A percentile compares a stretch with the other conserved stretches of the same genome.
Evolutionary conservation across 2,329 filamentous ascomycete species (phyloP).

Genomic region (Colletotrichum neosansevieriae): DNA sequence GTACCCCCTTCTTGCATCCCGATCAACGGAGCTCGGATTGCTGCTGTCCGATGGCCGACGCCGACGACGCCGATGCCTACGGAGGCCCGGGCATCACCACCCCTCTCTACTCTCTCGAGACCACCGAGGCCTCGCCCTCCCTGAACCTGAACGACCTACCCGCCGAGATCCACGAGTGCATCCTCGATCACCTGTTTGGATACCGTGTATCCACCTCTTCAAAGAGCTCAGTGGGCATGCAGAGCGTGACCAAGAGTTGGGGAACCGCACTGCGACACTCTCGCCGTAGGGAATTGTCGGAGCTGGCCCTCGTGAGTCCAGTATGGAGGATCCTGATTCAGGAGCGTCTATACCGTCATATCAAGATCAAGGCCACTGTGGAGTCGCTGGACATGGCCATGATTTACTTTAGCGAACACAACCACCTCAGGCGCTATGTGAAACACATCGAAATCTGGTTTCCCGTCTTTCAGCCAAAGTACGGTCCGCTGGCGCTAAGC

Average conservation of each 20-base stretch:
- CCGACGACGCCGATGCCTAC: conserved; percentile 45
- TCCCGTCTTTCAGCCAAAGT: conserved; percentile 75
- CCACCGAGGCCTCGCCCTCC: conserved; percentile 34
- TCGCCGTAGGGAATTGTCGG: conserved; percentile 74
- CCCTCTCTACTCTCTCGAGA: conserved; percentile 39
- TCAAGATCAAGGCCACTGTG: conserved; percentile 79
- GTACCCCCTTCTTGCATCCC: conserved; percentile 69
- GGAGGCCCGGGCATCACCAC: conserved; percentile 45
- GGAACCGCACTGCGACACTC: conserved; percentile 75
- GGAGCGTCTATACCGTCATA: conserved; percentile 78
- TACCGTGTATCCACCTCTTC: conserved; percentile 73
- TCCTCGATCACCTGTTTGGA: conserved; percentile 78
- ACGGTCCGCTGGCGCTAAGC: conserved; percentile 56
- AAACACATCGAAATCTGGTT: conserved; percentile 84
- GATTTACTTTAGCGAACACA: conserved; percentile 69
- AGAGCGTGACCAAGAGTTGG: conserved; percentile 69
- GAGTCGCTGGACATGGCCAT: conserved; percentile 71
- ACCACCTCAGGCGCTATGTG: conserved; percentile 72
- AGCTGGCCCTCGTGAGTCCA: conserved; percentile 71
- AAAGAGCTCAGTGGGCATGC: conserved; percentile 66
- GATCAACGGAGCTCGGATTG: conserved; percentile 61
- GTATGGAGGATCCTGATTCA: conserved; percentile 78
- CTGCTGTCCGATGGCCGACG: conserved; percentile 47
- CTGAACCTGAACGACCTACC: conserved; percentile 66
- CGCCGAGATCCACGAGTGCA: conserved; percentile 78